Evolutionary conservation across 2,329 filamentous ascomycete species (phyloP).

Genomic region (Phaeosphaeriaceae sp.): DNA sequence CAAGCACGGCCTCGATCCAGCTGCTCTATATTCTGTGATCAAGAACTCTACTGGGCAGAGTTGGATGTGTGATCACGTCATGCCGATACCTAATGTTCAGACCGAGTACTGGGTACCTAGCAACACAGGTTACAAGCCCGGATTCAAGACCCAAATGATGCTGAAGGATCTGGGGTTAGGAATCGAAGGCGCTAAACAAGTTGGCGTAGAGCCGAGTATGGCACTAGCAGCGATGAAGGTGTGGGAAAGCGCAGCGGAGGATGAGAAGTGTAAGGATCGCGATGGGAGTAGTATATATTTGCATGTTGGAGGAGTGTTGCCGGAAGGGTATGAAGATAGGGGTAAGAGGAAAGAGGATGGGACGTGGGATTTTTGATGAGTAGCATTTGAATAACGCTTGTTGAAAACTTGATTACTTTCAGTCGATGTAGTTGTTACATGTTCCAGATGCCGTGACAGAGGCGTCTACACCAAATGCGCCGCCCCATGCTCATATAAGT

Average conservation of each 20-base stretch:
- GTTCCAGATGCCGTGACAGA: background rate
- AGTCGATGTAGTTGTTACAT: background rate
- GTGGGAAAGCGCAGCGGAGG: conserved; percentile 34
- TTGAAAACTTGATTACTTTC: background rate
- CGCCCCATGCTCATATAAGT: conserved; percentile 1
- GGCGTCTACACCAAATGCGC: background rate
- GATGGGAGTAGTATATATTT: conserved; percentile 43
- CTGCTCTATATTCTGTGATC: conserved; percentile 36
- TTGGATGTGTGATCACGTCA: conserved; percentile 47
- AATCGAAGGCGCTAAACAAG: conserved; percentile 35
- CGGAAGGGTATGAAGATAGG: conserved; percentile 35
- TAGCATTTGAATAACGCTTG: background rate
- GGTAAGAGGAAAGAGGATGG: conserved; percentile 31
- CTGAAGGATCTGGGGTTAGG: conserved; percentile 42
- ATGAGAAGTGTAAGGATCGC: conserved; percentile 33
- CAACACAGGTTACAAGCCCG: conserved; percentile 41
- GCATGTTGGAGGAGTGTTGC: conserved; percentile 37
- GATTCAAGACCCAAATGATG: conserved; percentile 48
- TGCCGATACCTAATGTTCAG: conserved; percentile 41
- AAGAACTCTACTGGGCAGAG: conserved; percentile 39
- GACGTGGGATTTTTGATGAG: conserved; percentile 28
- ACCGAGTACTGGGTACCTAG: conserved; percentile 41
- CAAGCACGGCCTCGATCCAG: conserved; percentile 38
- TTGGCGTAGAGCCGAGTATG: conserved; percentile 35
- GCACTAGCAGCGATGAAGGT: conserved; percentile 36